These are phyloP conservation scores for Fusarium lateritium DNA, from an alignment of 2,329 filamentous ascomycete genomes.

Conservation along the genomic window DNA sequence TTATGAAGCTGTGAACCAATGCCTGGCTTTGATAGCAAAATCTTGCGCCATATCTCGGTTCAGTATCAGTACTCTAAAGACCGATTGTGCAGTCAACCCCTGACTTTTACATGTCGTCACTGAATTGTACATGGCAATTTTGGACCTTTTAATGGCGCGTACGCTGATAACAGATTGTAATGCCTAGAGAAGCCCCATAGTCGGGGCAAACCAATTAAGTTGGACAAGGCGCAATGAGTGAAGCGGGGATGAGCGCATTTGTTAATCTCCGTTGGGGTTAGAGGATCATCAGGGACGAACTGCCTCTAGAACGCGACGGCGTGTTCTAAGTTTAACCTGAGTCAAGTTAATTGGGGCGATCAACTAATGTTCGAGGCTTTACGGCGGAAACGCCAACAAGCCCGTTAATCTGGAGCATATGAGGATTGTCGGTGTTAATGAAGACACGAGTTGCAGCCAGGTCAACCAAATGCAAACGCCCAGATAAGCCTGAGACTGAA, in stretches of 20 bases:
- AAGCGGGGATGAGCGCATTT: not conserved
- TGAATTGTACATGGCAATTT: not conserved
- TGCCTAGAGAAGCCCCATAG: not conserved
- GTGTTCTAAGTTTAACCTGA: not conserved
- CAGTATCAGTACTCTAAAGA: no score
- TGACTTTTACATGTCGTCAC: not conserved
- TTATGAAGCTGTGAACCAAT: no score
- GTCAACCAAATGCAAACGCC: conserved; percentile 4
- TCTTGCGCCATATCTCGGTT: no score
- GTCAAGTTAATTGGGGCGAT: not conserved
- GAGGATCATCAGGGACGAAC: not conserved
- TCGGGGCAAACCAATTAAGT: not conserved
- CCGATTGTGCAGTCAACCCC: no score
- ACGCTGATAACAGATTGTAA: not conserved
- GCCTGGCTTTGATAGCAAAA: no score
- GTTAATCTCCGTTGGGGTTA: not conserved
- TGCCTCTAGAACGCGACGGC: not conserved
- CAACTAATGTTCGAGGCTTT: not conserved
- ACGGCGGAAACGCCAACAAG: conserved; percentile 16
- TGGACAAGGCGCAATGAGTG: not conserved
- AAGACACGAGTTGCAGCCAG: not conserved
- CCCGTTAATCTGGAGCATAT: not conserved
- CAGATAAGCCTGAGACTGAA: not conserved
- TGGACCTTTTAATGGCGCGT: not conserved
- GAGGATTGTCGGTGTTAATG: not conserved